Conservation (phyloP, 2,329 filamentous ascomycete genomes). For the Colletotrichum cuscutae region DNA sequence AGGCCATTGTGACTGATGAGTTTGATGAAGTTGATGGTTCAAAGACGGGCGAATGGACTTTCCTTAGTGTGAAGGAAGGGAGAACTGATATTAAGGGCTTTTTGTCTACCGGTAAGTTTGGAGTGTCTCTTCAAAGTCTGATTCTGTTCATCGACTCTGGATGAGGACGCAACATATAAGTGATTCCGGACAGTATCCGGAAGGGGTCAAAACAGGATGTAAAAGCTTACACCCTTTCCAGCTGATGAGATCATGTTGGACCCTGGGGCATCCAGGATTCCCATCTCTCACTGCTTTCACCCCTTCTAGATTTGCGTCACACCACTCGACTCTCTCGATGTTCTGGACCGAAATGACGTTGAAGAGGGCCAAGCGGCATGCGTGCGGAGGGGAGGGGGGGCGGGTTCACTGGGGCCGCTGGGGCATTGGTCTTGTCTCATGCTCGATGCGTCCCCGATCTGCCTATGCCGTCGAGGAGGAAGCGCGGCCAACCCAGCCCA, state of each 20-base stretch:
- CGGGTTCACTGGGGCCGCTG: slow-evolving; percentile 27
- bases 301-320: slow-evolving; percentile 28
- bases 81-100: neutral
- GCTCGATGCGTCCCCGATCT: slow-evolving; percentile 29
- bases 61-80: slow-evolving; percentile 1
- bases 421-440: slow-evolving; percentile 30
- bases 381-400: slow-evolving; percentile 22
- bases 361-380: slow-evolving; percentile 37
- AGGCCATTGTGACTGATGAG: slow-evolving; percentile 38
- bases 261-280: slow-evolving; percentile 30
- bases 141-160: neutral
- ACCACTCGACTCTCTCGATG: slow-evolving; percentile 25
- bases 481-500: neutral
- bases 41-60: slow-evolving; percentile 1
- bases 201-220: slow-evolving; percentile 35
- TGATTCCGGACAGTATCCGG: slow-evolving; percentile 28
- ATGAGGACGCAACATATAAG: slow-evolving; percentile 36
- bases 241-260: slow-evolving; percentile 38
- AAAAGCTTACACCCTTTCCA: slow-evolving; percentile 30
- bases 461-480: slow-evolving; percentile 7
- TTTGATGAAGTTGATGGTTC: slow-evolving; percentile 25
- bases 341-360: slow-evolving; percentile 42
- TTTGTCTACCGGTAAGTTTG: slow-evolving; percentile 14
- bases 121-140: slow-evolving; percentile 9
- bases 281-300: neutral